Evolutionary conservation across 2,329 filamentous ascomycete genomes (phyloP).

Genomic region (Geosmithia flava): DNA sequence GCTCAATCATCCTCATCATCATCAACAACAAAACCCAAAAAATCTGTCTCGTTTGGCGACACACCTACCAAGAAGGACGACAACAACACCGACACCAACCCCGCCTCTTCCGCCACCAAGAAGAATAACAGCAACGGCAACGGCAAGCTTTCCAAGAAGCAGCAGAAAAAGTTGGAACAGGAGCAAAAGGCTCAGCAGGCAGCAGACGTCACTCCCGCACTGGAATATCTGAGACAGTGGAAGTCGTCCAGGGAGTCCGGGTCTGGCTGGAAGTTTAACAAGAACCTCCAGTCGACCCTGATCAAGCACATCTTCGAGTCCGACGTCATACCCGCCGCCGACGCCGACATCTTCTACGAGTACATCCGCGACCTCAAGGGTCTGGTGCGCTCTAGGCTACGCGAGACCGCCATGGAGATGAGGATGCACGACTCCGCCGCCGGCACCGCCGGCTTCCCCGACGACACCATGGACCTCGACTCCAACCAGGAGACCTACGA

Average conservation of each 20-base stretch:
- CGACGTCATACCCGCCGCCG: constrained; percentile 54
- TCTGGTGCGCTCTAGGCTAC: constrained; percentile 55
- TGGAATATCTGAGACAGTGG: constrained; percentile 70
- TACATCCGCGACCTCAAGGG: constrained; percentile 77
- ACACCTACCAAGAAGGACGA: constrained; percentile 20
- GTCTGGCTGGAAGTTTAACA: constrained; percentile 83
- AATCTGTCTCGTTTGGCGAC: constrained; percentile 37
- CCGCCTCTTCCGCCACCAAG: constrained; percentile 5
- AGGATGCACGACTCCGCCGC: constrained; percentile 43
- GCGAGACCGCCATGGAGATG: constrained; percentile 50
- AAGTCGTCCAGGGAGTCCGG: constrained; percentile 46
- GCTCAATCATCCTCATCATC: background rate
- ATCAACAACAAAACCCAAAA: constrained; percentile 12
- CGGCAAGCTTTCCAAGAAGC: constrained; percentile 23
- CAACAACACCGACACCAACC: constrained; percentile 7
- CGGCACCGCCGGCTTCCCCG: constrained; percentile 33
- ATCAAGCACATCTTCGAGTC: constrained; percentile 72
- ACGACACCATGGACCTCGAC: constrained; percentile 33
- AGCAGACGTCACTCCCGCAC: constrained; percentile 45
- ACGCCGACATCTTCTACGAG: constrained; percentile 57
- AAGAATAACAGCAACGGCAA: constrained; percentile 12
- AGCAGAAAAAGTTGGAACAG: constrained; percentile 11
- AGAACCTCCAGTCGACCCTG: constrained; percentile 76
- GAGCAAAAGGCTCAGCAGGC: constrained; percentile 23
- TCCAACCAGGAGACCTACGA: constrained; percentile 41